Conservation (phyloP, 805 yeast species). For the Clavispora vitiphila region DNA sequence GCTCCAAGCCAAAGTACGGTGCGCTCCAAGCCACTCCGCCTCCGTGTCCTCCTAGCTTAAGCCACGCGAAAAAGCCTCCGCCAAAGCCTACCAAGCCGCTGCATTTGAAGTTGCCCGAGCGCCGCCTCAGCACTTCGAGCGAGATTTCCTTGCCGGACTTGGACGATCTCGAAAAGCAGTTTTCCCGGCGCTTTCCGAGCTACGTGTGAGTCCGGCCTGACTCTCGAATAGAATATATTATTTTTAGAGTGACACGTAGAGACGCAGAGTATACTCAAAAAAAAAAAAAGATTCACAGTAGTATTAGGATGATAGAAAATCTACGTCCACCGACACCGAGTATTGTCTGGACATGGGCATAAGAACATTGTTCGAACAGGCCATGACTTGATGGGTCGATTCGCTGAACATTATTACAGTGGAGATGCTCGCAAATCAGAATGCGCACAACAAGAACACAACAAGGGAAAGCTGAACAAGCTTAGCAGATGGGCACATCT, state of each 20-base stretch:
- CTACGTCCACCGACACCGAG: too few species aligned
- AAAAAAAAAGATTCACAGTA: too few species aligned
- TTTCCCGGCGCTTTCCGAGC: slow-evolving; percentile 58
- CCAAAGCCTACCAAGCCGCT: slow-evolving; percentile 65
- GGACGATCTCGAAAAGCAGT: slow-evolving; percentile 55
- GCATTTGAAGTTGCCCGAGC: slow-evolving; percentile 39
- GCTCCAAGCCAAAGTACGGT: background rate
- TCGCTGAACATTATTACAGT: too few species aligned
- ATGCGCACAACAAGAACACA: too few species aligned
- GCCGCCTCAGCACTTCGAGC: slow-evolving; percentile 33
- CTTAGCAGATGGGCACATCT: too few species aligned
- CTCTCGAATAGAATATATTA: background rate
- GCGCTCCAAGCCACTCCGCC: slow-evolving; percentile 24
- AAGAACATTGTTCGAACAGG: too few species aligned
- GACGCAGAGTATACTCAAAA: too few species aligned
- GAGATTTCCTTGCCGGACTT: slow-evolving; percentile 46
- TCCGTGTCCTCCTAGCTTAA: slow-evolving; percentile 27
- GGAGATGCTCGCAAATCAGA: too few species aligned
- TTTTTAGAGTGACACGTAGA: background rate
- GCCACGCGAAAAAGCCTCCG: slow-evolving; percentile 39
- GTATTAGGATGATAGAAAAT: too few species aligned
- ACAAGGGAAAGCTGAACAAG: too few species aligned
- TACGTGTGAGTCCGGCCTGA: slow-evolving; percentile 30
- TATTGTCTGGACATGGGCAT: too few species aligned
- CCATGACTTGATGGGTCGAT: too few species aligned